Evolutionary conservation across 2,329 filamentous ascomycete species (phyloP).

Genomic region (Emericellopsis cladophorae): DNA sequence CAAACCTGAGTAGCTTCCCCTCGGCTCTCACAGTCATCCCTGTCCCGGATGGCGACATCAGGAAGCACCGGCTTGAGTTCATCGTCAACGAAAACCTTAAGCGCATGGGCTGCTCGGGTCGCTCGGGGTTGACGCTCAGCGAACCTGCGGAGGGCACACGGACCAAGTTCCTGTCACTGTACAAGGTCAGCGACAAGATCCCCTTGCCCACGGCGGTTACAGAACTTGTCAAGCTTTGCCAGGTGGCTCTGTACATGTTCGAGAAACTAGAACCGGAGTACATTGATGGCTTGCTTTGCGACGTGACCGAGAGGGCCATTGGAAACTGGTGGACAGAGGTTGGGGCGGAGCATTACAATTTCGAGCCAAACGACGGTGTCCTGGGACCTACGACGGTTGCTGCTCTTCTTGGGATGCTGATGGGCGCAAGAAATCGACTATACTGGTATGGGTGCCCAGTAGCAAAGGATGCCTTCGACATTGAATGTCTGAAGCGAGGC

Average conservation of each 20-base stretch:
- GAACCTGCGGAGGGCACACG: slow-evolving; percentile 70
- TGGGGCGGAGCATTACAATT: slow-evolving; percentile 81
- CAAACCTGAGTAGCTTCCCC: slow-evolving; percentile 84
- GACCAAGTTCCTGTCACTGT: slow-evolving; percentile 85
- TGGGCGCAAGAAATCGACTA: slow-evolving; percentile 81
- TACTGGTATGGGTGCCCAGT: slow-evolving; percentile 77
- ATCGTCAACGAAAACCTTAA: slow-evolving; percentile 94
- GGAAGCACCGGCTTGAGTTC: slow-evolving; percentile 68
- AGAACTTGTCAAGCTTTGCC: slow-evolving; percentile 83
- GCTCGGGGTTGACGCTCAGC: slow-evolving; percentile 71
- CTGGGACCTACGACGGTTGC: slow-evolving; percentile 86
- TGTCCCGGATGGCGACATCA: slow-evolving; percentile 76
- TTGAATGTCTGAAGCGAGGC: slow-evolving; percentile 68
- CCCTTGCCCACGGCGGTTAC: slow-evolving; percentile 66
- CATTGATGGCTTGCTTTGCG: slow-evolving; percentile 83
- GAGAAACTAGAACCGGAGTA: slow-evolving; percentile 79
- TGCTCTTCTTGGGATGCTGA: slow-evolving; percentile 72
- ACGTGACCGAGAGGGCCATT: slow-evolving; percentile 81
- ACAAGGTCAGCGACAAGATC: slow-evolving; percentile 74
- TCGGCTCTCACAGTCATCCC: slow-evolving; percentile 86
- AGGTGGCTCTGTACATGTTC: slow-evolving; percentile 79
- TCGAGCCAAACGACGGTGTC: slow-evolving; percentile 86
- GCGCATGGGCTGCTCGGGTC: slow-evolving; percentile 79
- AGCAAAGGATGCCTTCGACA: slow-evolving; percentile 82
- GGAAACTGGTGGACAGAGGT: slow-evolving; percentile 95